These are phyloP conservation scores for Cardamine occulta DNA, from an alignment of 345 rosid genomes.

Conservation along the genomic window DNA sequence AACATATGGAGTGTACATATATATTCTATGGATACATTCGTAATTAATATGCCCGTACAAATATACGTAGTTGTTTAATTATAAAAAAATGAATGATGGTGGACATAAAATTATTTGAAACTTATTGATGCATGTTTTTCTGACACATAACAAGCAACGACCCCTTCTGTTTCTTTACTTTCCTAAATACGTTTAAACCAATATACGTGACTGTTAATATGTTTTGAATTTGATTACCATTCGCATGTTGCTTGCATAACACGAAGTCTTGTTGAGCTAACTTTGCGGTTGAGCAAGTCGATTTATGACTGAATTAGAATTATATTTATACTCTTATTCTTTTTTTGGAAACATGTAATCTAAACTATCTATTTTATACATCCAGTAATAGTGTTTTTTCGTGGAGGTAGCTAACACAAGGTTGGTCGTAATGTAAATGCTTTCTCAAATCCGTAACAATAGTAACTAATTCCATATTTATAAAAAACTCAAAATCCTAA, in stretches of 20 bases:
- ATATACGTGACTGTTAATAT: background rate
- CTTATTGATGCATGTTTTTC: conserved; percentile 32
- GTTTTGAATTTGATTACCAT: background rate
- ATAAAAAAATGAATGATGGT: background rate
- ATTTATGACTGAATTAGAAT: background rate
- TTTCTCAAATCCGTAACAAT: background rate
- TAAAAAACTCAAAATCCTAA: conserved; percentile 21
- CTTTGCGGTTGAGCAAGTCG: background rate
- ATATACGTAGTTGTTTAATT: background rate
- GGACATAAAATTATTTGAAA: conserved; percentile 20
- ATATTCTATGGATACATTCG: too few relatives aligned
- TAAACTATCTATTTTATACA: background rate
- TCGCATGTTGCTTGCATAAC: background rate
- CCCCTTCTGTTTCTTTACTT: conserved; percentile 15
- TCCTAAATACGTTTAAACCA: background rate
- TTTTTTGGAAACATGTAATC: background rate
- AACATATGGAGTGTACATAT: too few relatives aligned
- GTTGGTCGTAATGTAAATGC: background rate
- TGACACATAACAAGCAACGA: conserved; percentile 31
- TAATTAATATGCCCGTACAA: conserved; percentile 16
- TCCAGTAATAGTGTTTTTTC: background rate
- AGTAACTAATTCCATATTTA: conserved; percentile 5
- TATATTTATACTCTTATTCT: background rate
- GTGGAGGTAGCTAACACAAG: background rate
- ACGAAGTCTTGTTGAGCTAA: background rate